Evolutionary conservation across 805 yeast genomes (phyloP).

Genomic region (Suhomyces emberorum): DNA sequence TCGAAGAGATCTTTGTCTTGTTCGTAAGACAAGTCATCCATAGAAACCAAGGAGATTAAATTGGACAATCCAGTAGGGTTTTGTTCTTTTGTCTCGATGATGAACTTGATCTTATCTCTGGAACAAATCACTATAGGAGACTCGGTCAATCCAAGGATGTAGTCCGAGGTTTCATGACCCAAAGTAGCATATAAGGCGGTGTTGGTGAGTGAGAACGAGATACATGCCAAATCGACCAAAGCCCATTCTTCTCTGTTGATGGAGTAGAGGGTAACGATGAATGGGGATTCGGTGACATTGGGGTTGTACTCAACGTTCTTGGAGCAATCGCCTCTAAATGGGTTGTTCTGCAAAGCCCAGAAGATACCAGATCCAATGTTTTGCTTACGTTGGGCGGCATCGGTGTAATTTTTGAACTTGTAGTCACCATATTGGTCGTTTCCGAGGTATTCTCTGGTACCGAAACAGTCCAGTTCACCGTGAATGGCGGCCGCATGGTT

Average conservation of each 20-base stretch:
- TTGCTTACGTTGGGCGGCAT: conserved; percentile 29
- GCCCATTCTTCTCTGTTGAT: conserved; percentile 67
- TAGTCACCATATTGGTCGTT: conserved; percentile 33
- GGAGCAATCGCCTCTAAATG: conserved; percentile 23
- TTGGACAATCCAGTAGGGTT: conserved; percentile 22
- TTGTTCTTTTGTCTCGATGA: conserved; percentile 27
- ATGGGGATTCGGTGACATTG: conserved; percentile 26
- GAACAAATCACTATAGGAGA: conserved; percentile 48
- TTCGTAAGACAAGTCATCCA: conserved; percentile 23
- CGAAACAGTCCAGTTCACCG: conserved; percentile 44
- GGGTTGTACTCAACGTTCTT: conserved; percentile 22
- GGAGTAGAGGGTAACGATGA: conserved; percentile 55
- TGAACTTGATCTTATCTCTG: conserved; percentile 26
- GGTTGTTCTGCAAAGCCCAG: conserved; percentile 29
- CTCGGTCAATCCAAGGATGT: conserved; percentile 59
- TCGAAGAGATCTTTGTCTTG: conserved; percentile 11
- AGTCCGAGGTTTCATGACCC: conserved; percentile 57
- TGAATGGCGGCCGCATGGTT: conserved; percentile 35
- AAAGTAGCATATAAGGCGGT: conserved; percentile 29
- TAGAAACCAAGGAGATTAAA: conserved; percentile 34
- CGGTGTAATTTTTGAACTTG: conserved; percentile 24
- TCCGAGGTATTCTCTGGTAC: conserved; percentile 30
- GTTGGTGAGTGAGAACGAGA: conserved; percentile 38
- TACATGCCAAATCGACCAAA: conserved; percentile 65
- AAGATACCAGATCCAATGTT: conserved; percentile 41